phyloP scores from a whole-genome alignment of 1,284 basidiomycete genomes.

The Mrakiaceae sp. region DNA sequence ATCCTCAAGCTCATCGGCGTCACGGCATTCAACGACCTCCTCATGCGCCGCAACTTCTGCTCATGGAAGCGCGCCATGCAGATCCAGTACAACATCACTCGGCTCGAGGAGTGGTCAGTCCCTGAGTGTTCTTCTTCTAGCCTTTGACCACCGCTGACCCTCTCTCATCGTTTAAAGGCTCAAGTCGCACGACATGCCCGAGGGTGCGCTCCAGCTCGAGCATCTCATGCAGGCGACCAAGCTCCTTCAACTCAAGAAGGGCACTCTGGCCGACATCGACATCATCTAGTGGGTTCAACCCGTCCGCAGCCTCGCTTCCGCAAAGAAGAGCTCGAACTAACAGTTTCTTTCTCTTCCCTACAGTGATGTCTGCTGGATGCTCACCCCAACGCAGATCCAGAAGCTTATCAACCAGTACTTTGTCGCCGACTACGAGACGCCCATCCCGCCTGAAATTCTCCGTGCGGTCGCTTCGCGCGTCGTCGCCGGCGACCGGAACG shows the following conservation, averaged over 20 bases:
- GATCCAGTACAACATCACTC: conserved; percentile 97
- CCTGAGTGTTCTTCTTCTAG: not conserved
- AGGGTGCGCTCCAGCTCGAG: conserved; percentile 93
- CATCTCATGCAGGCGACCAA: conserved; percentile 99
- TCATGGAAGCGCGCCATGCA: conserved; percentile 99
- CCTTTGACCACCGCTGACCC: not conserved
- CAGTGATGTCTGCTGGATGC: conserved; percentile 94
- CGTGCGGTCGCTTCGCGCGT: conserved; percentile 91
- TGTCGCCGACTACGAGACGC: conserved; percentile 96
- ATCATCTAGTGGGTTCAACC: conserved; percentile 59
- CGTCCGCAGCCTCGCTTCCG: not conserved
- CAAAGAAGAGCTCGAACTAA: not conserved
- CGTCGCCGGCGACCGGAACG: conserved; percentile 85
- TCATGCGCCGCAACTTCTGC: conserved; percentile 98
- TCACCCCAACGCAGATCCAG: conserved; percentile 98
- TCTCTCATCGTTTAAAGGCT: conserved; percentile 46
- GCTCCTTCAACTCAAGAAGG: conserved; percentile 95
- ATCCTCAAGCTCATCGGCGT: conserved; percentile 93
- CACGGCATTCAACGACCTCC: conserved; percentile 93
- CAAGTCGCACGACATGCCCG: conserved; percentile 97
- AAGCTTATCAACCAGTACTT: conserved; percentile 98
- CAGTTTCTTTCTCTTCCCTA: not conserved
- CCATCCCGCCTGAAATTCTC: conserved; percentile 90
- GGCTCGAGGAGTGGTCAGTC: conserved; percentile 66
- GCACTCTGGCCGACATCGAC: conserved; percentile 85